Evolutionary conservation across 805 yeast genomes (phyloP), one percentile per base, ranked within the genome.

Genomic region (Kregervanrija pseudodelftensis): DNA sequence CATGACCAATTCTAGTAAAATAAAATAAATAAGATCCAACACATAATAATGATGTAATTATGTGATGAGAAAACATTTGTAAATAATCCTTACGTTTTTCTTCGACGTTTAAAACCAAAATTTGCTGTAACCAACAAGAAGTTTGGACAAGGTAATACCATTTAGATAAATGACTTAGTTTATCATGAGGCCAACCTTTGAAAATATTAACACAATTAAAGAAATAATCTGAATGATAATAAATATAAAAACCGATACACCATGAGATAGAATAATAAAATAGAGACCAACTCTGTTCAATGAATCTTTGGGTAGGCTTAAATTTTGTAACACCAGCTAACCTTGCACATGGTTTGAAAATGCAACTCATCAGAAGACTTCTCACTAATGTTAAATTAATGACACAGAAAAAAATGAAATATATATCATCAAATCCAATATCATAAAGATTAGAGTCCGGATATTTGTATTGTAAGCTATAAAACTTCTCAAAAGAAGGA

Each of bases 31-130:
- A 89, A 1, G 93, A 82, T 2, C 93, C 91, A 11, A 73, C 60
- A 28, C 84, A 73, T 44, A 89, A 71, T 16, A 69, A 54, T 54
- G 80, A 73, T 1, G 97, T 89, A 45, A 90, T 80, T 45, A 90
- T 79, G 63, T 89, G 97, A 61, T 89, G 97, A 39, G 81, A 67
- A 57, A 88, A 78, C 97, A 89, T 89, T 64, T 89, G 95, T 53
- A 65, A 63, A 60, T 85, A 80, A 60, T 89, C 97, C 59, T 87
- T 87, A 49, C 97, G 76, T 50, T 73, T 76, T 48, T 77, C 80
- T 64, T 89, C 97, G 42, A 88, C 64, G 64, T 87, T 79, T 48
- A 90, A 69, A 30, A 84, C 85, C 52, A 85, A 72, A 17, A 86
- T 70, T 63, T 87, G 95, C 55, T 85, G 87, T 49, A 86, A 57